These are phyloP conservation scores for Ganoderma meredithae DNA, from an alignment of 1,284 basidiomycete species.

Conservation along the genomic window DNA sequence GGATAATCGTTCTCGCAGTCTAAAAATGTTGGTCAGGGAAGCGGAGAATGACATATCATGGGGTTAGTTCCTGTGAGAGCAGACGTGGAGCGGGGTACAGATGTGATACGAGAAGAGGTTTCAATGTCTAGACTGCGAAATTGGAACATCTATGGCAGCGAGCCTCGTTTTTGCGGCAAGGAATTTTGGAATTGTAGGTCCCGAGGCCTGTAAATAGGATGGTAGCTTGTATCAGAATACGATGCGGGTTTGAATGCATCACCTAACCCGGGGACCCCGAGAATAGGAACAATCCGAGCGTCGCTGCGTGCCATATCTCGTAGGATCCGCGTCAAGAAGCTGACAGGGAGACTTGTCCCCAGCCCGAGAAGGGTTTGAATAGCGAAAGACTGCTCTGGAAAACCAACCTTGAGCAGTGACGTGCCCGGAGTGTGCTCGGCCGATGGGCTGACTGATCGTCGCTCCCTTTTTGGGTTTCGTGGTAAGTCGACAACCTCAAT, in stretches of 20 bases:
- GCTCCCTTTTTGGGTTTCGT: conserved; percentile 26
- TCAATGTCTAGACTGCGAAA: conserved; percentile 21
- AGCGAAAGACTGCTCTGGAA: neutral
- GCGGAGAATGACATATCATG: conserved; percentile 8
- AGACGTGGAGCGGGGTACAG: conserved; percentile 22
- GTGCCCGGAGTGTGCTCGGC: neutral
- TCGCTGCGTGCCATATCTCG: neutral
- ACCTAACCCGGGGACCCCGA: neutral
- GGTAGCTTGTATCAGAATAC: neutral
- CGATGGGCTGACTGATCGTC: conserved; percentile 25
- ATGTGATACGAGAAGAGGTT: conserved; percentile 19
- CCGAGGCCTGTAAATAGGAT: neutral
- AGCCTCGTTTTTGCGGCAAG: conserved; percentile 25
- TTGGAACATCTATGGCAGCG: neutral
- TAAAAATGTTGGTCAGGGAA: conserved; percentile 11
- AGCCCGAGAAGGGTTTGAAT: neutral
- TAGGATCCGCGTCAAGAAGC: neutral
- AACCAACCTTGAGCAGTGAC: neutral
- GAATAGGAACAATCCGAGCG: neutral
- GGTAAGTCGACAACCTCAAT: conserved; percentile 24
- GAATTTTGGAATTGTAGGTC: neutral
- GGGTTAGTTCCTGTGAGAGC: conserved; percentile 20
- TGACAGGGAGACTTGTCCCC: neutral
- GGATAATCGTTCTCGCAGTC: conserved; percentile 16
- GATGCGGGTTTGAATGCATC: neutral